phyloP scores from a whole-genome alignment of 306 rosid species.

The Hippophae tibetana region DNA sequence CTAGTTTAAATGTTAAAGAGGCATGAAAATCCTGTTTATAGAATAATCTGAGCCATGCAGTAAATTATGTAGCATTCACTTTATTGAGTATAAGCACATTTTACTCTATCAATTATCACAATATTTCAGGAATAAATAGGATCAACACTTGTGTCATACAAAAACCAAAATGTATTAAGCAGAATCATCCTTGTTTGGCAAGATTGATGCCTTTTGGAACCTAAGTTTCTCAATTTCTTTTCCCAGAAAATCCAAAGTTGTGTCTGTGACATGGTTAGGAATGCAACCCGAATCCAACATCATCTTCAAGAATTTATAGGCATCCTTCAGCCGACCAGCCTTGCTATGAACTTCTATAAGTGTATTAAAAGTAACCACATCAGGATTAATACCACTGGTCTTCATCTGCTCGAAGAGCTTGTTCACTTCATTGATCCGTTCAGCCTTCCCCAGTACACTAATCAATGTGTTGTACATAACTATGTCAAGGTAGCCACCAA shows the following conservation, averaged over 20 bases:
- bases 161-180: slow-evolving; percentile 17
- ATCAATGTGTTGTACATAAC: slow-evolving; percentile 91
- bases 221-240: slow-evolving; percentile 71
- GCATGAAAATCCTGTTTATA: no score
- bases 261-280: slow-evolving; percentile 87
- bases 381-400: slow-evolving; percentile 70
- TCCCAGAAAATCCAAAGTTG: slow-evolving; percentile 78
- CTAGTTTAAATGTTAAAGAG: no score
- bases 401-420: slow-evolving; percentile 76
- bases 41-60: no score
- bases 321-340: slow-evolving; percentile 77
- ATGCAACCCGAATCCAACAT: slow-evolving; percentile 82
- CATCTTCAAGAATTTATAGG: slow-evolving; percentile 70
- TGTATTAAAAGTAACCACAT: slow-evolving; percentile 76
- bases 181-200: slow-evolving; percentile 35
- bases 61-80: no score
- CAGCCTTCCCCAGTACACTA: slow-evolving; percentile 81
- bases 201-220: slow-evolving; percentile 60
- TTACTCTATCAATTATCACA: no score
- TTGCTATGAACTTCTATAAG: slow-evolving; percentile 86
- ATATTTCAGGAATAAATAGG: no score
- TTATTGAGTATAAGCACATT: no score
- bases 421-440: slow-evolving; percentile 59
- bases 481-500: slow-evolving; percentile 84
- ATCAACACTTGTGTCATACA: no score